Conservation (phyloP, 2,329 filamentous ascomycete genomes). For the Colletotrichum lindemuthianum region DNA sequence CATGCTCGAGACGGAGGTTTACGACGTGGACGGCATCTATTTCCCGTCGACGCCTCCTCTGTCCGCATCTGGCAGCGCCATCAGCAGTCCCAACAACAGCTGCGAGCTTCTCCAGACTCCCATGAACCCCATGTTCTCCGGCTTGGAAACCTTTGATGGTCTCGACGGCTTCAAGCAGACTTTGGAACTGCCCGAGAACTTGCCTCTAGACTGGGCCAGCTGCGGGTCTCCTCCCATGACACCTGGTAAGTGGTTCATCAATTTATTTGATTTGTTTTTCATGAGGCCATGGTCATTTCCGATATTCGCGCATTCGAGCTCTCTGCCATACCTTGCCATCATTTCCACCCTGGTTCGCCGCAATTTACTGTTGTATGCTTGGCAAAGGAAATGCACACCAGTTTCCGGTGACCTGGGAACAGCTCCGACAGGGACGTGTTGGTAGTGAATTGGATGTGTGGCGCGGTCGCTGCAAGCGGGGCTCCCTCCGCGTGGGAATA, state of each 20-base stretch:
- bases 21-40: conserved; percentile 69
- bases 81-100: conserved; percentile 81
- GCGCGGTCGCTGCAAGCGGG: conserved; percentile 16
- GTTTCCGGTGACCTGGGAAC: conserved; percentile 9
- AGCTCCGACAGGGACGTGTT: conserved; percentile 1
- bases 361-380: not conserved
- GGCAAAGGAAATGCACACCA: conserved; percentile 3
- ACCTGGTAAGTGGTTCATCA: conserved; percentile 74
- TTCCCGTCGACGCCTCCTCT: conserved; percentile 89
- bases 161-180: conserved; percentile 74
- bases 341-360: not conserved
- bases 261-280: conserved; percentile 14
- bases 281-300: not conserved
- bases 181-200: conserved; percentile 77
- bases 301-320: not conserved
- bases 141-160: conserved; percentile 66
- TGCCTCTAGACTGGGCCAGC: conserved; percentile 81
- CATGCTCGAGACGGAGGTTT: conserved; percentile 80
- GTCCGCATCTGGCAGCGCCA: conserved; percentile 84
- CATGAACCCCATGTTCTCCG: conserved; percentile 81
- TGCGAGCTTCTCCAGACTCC: conserved; percentile 85
- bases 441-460: conserved; percentile 5
- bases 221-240: conserved; percentile 87
- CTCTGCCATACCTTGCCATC: not conserved
- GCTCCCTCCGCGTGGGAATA: conserved; percentile 3